Conservation (phyloP, 345 rosid species). For the Euphorbia lathyris region DNA sequence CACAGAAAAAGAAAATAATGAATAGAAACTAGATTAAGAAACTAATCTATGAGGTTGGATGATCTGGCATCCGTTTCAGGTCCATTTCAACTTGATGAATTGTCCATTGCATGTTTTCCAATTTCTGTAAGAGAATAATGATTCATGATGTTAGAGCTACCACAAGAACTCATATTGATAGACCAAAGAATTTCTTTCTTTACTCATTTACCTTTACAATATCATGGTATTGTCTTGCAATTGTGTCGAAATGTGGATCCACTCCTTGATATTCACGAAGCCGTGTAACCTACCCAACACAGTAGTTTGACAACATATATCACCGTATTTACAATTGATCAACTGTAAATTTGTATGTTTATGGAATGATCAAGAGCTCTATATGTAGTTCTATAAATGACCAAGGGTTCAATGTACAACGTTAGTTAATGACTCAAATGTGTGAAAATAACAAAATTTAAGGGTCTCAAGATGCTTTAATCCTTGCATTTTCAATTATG, state of each 20-base stretch:
- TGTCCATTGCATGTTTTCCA: conserved; percentile 95
- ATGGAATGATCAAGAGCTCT: too few relatives aligned
- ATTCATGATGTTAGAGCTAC: conserved; percentile 16
- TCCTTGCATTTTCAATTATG: not conserved
- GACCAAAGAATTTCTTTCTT: not conserved
- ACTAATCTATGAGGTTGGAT: conserved; percentile 30
- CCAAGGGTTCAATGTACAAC: too few relatives aligned
- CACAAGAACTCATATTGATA: not conserved
- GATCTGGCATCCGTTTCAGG: conserved; percentile 65
- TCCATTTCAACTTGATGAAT: conserved; percentile 95
- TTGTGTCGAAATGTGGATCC: conserved; percentile 88
- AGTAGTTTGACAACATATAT: too few relatives aligned
- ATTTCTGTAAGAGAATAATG: conserved; percentile 55
- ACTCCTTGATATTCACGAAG: conserved; percentile 98
- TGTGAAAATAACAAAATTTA: too few relatives aligned
- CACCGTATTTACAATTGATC: not conserved
- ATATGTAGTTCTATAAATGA: too few relatives aligned
- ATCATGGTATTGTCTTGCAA: conserved; percentile 93
- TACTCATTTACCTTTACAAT: conserved; percentile 64
- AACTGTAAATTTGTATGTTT: too few relatives aligned
- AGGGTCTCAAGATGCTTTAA: not conserved
- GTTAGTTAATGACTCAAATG: too few relatives aligned
- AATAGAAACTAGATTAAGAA: not conserved
- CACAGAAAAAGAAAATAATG: not conserved
- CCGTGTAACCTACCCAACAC: conserved; percentile 66